These are phyloP conservation scores for Pichia norvegensis DNA, from an alignment of 1,139 yeast species.

Conservation along the genomic window DNA sequence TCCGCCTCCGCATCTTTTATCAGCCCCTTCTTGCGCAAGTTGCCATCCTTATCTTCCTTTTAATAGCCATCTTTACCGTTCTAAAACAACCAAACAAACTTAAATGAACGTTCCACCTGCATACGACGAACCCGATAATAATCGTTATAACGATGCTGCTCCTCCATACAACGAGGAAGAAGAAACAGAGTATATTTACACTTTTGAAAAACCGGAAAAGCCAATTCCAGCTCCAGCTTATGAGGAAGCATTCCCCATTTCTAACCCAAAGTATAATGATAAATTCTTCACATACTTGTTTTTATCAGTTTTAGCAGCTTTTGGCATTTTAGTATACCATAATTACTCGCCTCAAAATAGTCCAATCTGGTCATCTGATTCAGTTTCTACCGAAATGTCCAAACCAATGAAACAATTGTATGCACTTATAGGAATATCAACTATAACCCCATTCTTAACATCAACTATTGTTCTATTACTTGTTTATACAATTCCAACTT, in stretches of 20 bases:
- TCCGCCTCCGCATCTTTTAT: background rate
- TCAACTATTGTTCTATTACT: conserved; percentile 17
- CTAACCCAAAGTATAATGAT: conserved; percentile 65
- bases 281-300: conserved; percentile 66
- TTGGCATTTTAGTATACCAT: conserved; percentile 9
- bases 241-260: conserved; percentile 59
- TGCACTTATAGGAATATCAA: conserved; percentile 14
- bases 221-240: conserved; percentile 37
- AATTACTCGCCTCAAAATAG: conserved; percentile 6
- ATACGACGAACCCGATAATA: conserved; percentile 8
- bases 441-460: conserved; percentile 18
- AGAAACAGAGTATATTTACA: conserved; percentile 19
- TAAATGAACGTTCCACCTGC: conserved; percentile 1
- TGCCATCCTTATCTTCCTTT: background rate
- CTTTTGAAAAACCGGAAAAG: conserved; percentile 24
- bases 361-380: background rate
- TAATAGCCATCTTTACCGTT: background rate
- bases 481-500: conserved; percentile 23
- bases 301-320: conserved; percentile 30
- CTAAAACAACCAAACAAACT: background rate
- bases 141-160: background rate
- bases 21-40: background rate
- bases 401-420: conserved; percentile 12
- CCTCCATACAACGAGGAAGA: conserved; percentile 1
- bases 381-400: conserved; percentile 1